These are phyloP conservation scores for Madurella mycetomatis DNA, from an alignment of 2,329 filamentous ascomycete genomes.

Conservation along the genomic window DNA sequence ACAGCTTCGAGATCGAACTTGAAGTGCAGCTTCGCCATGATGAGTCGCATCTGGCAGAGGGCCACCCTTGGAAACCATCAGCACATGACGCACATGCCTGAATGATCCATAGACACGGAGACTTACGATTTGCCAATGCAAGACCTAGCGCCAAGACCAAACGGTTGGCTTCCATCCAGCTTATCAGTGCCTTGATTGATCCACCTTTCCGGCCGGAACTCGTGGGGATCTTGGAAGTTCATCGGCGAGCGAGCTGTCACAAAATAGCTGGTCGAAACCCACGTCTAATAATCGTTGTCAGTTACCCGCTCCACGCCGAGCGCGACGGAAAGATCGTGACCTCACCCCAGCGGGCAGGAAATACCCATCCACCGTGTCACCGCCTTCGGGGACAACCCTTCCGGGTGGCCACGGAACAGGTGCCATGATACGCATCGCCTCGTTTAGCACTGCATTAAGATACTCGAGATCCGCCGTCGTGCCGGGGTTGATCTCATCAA, in stretches of 20 bases:
- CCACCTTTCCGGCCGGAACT: constrained; percentile 11
- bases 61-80: not conserved
- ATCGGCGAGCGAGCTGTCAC: not conserved
- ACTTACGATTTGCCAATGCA: constrained; percentile 15
- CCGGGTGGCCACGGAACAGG: constrained; percentile 8
- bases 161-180: constrained; percentile 6
- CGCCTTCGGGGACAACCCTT: constrained; percentile 4
- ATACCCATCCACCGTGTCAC: constrained; percentile 13
- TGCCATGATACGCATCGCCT: constrained; percentile 1
- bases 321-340: not conserved
- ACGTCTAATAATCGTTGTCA: constrained; percentile 1
- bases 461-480: not conserved
- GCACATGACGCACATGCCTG: not conserved
- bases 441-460: not conserved
- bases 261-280: constrained; percentile 6
- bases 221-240: constrained; percentile 4
- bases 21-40: constrained; percentile 13
- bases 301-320: not conserved
- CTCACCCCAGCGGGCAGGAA: constrained; percentile 8
- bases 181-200: constrained; percentile 1
- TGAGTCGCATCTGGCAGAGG: constrained; percentile 5
- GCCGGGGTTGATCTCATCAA: not conserved
- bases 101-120: no score
- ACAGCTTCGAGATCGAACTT: constrained; percentile 10
- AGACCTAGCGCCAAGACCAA: constrained; percentile 4